A percentile compares a stretch with the other conserved stretches of the same genome.
phyloP scores from a whole-genome alignment of 2,329 filamentous ascomycete genomes.

The Paecilomyces sp. region DNA sequence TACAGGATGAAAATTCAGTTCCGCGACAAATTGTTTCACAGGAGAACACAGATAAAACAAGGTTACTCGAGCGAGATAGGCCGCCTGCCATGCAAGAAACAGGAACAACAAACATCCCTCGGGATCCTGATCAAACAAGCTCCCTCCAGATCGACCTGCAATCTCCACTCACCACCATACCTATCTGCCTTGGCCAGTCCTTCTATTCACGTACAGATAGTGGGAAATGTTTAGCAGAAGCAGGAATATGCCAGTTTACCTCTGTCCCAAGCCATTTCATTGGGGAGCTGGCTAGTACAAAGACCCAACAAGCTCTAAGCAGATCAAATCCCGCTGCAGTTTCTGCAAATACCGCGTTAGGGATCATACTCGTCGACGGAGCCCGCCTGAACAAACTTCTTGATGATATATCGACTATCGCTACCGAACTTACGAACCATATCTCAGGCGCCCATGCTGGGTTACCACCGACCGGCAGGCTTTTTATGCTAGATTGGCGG shows the following conservation, averaged over 20 bases:
- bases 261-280: slow-evolving; percentile 12
- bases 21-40: not conserved
- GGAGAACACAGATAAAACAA: not conserved
- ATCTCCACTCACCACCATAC: slow-evolving; percentile 19
- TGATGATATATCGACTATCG: slow-evolving; percentile 16
- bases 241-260: slow-evolving; percentile 6
- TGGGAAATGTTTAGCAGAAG: not conserved
- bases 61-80: not conserved
- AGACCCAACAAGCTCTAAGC: slow-evolving; percentile 4
- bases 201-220: not conserved
- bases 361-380: slow-evolving; percentile 21
- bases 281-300: slow-evolving; percentile 7
- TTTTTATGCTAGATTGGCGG: slow-evolving; percentile 25
- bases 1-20: not conserved
- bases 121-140: not conserved
- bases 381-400: slow-evolving; percentile 5
- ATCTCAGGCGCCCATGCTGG: slow-evolving; percentile 1
- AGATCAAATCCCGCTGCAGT: slow-evolving; percentile 15
- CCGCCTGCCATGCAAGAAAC: not conserved
- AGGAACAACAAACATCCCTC: not conserved
- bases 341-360: slow-evolving; percentile 11
- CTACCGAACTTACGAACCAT: slow-evolving; percentile 8
- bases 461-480: slow-evolving; percentile 14
- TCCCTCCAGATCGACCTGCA: slow-evolving; percentile 1
- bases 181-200: slow-evolving; percentile 16